Evolutionary conservation across 805 yeast species (phyloP).

Genomic region (Teunomyces cretensis): DNA sequence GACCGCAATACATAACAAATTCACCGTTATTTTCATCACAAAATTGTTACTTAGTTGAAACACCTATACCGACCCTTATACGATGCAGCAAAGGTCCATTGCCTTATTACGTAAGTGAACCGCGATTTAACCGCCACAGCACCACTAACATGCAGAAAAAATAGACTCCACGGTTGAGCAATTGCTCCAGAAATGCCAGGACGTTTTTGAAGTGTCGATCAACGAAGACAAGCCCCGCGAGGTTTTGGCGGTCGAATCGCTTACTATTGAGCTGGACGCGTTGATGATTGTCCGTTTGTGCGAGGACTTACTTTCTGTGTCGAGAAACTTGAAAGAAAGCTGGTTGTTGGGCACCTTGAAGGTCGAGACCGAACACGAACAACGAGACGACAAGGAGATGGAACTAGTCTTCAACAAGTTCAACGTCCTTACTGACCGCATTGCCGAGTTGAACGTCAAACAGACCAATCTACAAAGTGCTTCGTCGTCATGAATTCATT

Average conservation of each 20-base stretch:
- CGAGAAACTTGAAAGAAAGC: slow-evolving; percentile 50
- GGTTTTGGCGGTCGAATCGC: slow-evolving; percentile 49
- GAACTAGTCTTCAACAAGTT: slow-evolving; percentile 33
- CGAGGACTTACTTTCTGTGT: slow-evolving; percentile 51
- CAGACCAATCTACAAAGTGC: background rate
- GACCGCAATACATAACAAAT: background rate
- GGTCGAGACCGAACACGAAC: slow-evolving; percentile 18
- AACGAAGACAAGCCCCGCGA: slow-evolving; percentile 42
- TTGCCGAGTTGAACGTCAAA: slow-evolving; percentile 15
- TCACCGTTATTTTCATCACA: background rate
- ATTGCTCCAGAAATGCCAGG: slow-evolving; percentile 52
- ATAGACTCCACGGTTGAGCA: slow-evolving; percentile 53
- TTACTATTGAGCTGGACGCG: slow-evolving; percentile 56
- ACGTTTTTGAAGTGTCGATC: slow-evolving; percentile 49
- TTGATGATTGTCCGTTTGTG: slow-evolving; percentile 50
- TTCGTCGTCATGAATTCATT: background rate
- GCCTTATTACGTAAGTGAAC: slow-evolving; percentile 36
- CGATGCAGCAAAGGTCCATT: slow-evolving; percentile 48
- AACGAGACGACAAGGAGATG: slow-evolving; percentile 15
- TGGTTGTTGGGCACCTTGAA: slow-evolving; percentile 60
- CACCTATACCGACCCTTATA: background rate
- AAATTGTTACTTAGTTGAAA: background rate
- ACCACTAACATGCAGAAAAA: slow-evolving; percentile 38
- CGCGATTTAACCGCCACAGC: slow-evolving; percentile 19
- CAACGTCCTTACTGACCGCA: slow-evolving; percentile 32